A percentile compares a stretch with the other conserved stretches of the same genome.
Evolutionary conservation across 2,329 filamentous ascomycete species (phyloP).

Genomic region (Verruconis gallopava): DNA sequence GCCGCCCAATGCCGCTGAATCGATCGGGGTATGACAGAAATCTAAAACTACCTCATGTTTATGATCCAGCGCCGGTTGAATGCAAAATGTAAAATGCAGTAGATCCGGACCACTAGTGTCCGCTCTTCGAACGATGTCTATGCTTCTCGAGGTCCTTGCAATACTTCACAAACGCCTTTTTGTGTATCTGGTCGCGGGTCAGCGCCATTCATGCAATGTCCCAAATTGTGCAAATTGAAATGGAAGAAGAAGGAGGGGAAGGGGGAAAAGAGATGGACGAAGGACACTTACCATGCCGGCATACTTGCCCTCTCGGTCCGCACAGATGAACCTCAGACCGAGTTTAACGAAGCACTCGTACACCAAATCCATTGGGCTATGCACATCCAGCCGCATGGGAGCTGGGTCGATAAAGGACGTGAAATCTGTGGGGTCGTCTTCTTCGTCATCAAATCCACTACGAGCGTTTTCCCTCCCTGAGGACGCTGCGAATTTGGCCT

Average conservation of each 20-base stretch:
- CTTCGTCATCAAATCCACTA: slow-evolving; percentile 30
- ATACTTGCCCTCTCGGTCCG: slow-evolving; percentile 70
- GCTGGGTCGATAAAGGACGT: slow-evolving; percentile 88
- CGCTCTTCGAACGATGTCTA: no score
- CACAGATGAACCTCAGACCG: slow-evolving; percentile 83
- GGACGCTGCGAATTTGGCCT: slow-evolving; percentile 33
- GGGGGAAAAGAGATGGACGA: slow-evolving; percentile 14
- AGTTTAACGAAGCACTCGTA: slow-evolving; percentile 96
- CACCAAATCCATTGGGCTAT: slow-evolving; percentile 84
- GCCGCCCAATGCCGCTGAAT: no score
- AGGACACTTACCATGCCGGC: slow-evolving; percentile 62
- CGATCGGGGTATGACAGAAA: no score
- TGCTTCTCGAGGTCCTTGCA: slow-evolving; percentile 61
- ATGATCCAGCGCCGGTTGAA: no score
- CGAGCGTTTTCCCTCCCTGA: neutral
- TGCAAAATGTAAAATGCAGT: no score
- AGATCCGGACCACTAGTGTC: no score
- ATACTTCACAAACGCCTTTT: slow-evolving; percentile 94
- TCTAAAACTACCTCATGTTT: no score
- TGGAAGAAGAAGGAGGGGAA: neutral
- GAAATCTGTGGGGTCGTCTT: slow-evolving; percentile 65
- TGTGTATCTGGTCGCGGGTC: slow-evolving; percentile 54
- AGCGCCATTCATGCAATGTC: neutral
- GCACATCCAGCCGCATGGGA: slow-evolving; percentile 76
- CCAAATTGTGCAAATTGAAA: slow-evolving; percentile 3